Conservation (phyloP, 148 eudicot species). For the Cornus florida region DNA sequence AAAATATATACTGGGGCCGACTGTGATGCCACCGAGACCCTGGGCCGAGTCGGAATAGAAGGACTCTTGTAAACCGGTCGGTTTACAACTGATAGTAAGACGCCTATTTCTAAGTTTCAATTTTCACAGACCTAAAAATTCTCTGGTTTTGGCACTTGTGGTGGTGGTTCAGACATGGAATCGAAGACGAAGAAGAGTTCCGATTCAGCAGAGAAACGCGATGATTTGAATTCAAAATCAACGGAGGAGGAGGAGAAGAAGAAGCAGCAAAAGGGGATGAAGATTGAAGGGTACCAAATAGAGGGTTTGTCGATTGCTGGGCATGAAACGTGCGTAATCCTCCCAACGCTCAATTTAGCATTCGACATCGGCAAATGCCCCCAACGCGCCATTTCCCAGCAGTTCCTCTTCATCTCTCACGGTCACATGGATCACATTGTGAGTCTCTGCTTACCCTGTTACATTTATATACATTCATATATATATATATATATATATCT, state of each 20-base stretch:
- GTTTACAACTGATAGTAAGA: too few relatives aligned
- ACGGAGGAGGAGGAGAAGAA: slow-evolving; percentile 11
- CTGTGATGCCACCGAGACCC: too few relatives aligned
- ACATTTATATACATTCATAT: neutral
- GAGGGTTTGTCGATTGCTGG: slow-evolving; percentile 82
- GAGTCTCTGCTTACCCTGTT: slow-evolving; percentile 1
- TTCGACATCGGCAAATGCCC: slow-evolving; percentile 96
- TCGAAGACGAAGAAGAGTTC: neutral
- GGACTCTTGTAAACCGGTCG: too few relatives aligned
- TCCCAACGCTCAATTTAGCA: slow-evolving; percentile 70
- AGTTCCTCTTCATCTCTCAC: slow-evolving; percentile 84
- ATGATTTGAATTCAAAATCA: neutral
- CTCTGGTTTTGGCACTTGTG: neutral
- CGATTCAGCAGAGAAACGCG: neutral
- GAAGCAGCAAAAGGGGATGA: slow-evolving; percentile 23
- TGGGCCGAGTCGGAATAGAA: too few relatives aligned
- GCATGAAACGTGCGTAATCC: slow-evolving; percentile 75
- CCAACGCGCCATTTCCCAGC: slow-evolving; percentile 73
- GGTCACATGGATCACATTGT: slow-evolving; percentile 98
- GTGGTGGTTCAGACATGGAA: neutral
- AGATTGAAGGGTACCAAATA: slow-evolving; percentile 47
- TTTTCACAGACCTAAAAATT: too few relatives aligned
- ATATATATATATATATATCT: neutral
- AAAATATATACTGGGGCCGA: too few relatives aligned
- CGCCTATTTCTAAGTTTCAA: too few relatives aligned